Evolutionary conservation across 192 early-diverging fungal genomes (phyloP).

Genomic region (Pilobolus umbonatus): DNA sequence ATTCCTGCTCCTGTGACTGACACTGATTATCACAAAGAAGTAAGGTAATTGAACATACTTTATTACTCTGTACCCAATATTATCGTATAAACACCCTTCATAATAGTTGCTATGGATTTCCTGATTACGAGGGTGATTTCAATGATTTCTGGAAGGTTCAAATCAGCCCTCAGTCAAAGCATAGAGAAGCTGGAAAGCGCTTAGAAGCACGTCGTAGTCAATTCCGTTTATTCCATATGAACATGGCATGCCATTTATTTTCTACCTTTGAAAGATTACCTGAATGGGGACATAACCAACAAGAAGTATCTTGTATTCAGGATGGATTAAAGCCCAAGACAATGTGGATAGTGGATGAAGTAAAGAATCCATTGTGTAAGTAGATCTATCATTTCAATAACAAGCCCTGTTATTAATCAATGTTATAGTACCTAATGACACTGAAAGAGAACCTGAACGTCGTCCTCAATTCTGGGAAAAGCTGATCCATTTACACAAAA

Average conservation of each 20-base stretch:
- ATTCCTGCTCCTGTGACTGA: slow-evolving; percentile 62
- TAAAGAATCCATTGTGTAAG: slow-evolving; percentile 40
- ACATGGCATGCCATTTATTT: slow-evolving; percentile 77
- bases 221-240: slow-evolving; percentile 71
- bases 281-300: slow-evolving; percentile 89
- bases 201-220: slow-evolving; percentile 60
- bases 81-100: not conserved
- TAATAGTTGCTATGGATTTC: slow-evolving; percentile 59
- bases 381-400: not conserved
- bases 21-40: slow-evolving; percentile 71
- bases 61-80: too few species aligned
- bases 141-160: slow-evolving; percentile 92
- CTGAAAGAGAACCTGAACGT: slow-evolving; percentile 53
- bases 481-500: slow-evolving; percentile 81
- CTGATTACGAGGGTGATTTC: slow-evolving; percentile 74
- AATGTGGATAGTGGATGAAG: slow-evolving; percentile 77
- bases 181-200: slow-evolving; percentile 42
- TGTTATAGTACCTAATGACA: slow-evolving; percentile 51
- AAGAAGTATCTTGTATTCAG: slow-evolving; percentile 93
- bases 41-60: slow-evolving; percentile 45
- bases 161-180: slow-evolving; percentile 54
- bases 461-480: slow-evolving; percentile 76
- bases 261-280: slow-evolving; percentile 79
- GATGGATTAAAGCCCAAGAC: slow-evolving; percentile 62
- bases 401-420: not conserved